Base-by-base conservation (phyloP, 768 basidiomycete genomes). In the Termitomyces sp. region DNA sequence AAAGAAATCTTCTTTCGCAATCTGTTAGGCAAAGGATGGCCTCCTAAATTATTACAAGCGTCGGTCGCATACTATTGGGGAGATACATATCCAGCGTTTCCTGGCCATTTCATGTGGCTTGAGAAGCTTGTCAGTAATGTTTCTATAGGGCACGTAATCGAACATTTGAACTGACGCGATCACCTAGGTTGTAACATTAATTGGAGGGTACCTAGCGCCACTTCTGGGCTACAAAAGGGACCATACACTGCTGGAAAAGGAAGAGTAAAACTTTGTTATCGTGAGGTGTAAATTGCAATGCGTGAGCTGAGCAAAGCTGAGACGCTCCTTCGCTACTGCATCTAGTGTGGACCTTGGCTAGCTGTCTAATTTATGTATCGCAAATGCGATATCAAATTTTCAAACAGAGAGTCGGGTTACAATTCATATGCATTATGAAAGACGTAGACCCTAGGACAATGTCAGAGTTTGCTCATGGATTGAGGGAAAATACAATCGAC, bases 1-100 rank as follows among this genome's bases (percentile, higher is more conserved):
- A 74, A 74, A 51, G 71, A 72, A 36, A 22, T 73, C 6, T 72
- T 72, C 65, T 73, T 73, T 59, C 64, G 71, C 33, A 72, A 72
- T 48, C 1, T 69, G n/a, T 39, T 70, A 12, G 53, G 13, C 4
- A 60, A 53, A 7, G 61, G 49, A 13, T 13, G 55, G n/a, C 48
- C 61, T 10, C 55, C 59, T 9, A 62, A 55, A 44, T 37, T 69
- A 16, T 52, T 72, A 6, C 55, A 68, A 39, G 65, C 60, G 9
- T 63, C 66, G 60, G 58, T 59, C 9, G 60, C 64, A 4, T 62
- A 42, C 39, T 72, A 72, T 56, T 50, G 68, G 28, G 69, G 72
- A 1, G 71, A 73, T 47, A 62, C 61, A 41, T 58, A 62, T 18
- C 62, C 66, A 24, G 66, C 56, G 0, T 58, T 73, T n/a, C 67